Base-by-base conservation (phyloP, 1,284 basidiomycete species). In the Gymnopus androsaceus region DNA sequence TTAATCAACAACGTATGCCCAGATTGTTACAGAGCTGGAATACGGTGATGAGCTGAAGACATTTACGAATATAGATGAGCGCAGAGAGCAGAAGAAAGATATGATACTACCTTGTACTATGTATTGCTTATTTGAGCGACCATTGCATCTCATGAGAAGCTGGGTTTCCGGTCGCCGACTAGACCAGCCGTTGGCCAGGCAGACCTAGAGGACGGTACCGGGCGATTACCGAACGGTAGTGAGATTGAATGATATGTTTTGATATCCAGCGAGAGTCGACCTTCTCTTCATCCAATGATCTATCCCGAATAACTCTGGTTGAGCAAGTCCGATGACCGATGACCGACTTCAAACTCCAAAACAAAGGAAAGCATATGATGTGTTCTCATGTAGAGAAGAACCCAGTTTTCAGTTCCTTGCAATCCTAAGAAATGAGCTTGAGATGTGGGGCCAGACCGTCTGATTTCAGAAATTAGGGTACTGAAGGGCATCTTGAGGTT, bases 1-100 rank as follows among this genome's bases (percentile, higher is more conserved):
- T 36, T 52, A 4, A 36, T 59, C 17, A 59, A 59, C 45, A 59
- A 44, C 31, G 38, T 55, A 25, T 59, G 57, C 28, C 57, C 57
- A 25, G 47, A 23, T 11, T 59, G 57, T 37, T 46, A 46, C 28
- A 45, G 51, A n/a, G 46, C 46, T 34, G 52, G 47, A 17, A n/a
- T 47, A 21, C 38, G 49, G 25, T 36, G 40, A 38, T 28, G 51
- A 40, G 49, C 41, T 38, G n/a, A n/a, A n/a, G n/a, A n/a, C n/a
- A n/a, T n/a, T n/a, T n/a, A n/a, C 21, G 21, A 27, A 33, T 46
- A 57, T 28, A 49, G 48, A 40, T 55, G 47, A 27, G 21, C 27
- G 23, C 6, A 27, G 6, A 28, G 8, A 33, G 12, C 30, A 51
- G 33, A 41, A 30, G 56, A 40, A 25, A 48, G 4, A 27, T 36